Evolutionary conservation across 257 asterid genomes (phyloP).

Genomic region (Catharanthus roseus): DNA sequence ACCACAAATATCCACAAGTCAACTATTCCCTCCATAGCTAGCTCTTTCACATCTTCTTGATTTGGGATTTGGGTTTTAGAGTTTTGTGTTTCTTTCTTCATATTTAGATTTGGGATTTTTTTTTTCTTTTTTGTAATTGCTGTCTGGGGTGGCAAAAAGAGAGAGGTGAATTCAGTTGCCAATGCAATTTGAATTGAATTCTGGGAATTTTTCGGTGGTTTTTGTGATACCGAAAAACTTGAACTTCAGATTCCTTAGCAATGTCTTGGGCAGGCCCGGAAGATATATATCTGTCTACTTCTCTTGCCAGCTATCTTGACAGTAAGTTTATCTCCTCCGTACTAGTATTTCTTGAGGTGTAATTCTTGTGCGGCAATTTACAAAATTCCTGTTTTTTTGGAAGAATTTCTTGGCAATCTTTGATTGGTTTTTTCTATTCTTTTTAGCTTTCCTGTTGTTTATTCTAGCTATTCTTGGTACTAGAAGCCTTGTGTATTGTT

Average conservation of each 20-base stretch:
- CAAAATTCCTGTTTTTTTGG: neutral
- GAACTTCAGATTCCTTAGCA: constrained; percentile 24
- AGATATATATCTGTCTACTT: constrained; percentile 85
- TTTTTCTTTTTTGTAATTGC: too few species aligned
- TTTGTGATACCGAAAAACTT: constrained; percentile 46
- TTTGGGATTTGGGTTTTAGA: constrained; percentile 3
- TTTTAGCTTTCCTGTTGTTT: neutral
- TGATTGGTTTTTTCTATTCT: neutral
- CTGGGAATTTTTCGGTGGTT: constrained; percentile 32
- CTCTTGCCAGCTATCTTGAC: constrained; percentile 98
- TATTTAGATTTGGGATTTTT: neutral
- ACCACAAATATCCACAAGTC: constrained; percentile 16
- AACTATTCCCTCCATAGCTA: neutral
- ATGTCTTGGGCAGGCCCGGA: constrained; percentile 99
- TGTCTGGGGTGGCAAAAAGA: neutral
- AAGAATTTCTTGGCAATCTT: neutral
- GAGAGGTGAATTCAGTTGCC: constrained; percentile 30
- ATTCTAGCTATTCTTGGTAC: neutral
- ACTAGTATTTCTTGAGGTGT: neutral
- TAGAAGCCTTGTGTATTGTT: too few species aligned
- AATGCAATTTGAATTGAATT: constrained; percentile 43
- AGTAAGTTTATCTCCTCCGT: constrained; percentile 44
- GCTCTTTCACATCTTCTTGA: neutral
- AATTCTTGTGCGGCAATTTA: neutral
- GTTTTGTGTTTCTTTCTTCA: neutral